phyloP scores from a whole-genome alignment of 2,329 filamentous ascomycete species.

The Talaromyces islandicus region DNA sequence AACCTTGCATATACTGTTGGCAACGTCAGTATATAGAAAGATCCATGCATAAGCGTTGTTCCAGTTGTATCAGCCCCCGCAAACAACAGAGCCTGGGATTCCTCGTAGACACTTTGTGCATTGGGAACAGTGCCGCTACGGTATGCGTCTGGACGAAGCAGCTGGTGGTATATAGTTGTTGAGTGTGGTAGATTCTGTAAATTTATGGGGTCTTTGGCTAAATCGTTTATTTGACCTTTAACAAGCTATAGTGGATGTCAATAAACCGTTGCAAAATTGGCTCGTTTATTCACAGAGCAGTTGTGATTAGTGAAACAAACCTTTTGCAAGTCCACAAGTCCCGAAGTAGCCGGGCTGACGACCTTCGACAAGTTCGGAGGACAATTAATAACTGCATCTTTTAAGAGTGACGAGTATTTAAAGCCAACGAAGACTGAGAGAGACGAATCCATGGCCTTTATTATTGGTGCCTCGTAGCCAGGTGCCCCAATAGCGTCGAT shows the following conservation, averaged over 20 bases:
- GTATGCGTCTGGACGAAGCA: slow-evolving; percentile 25
- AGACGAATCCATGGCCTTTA: slow-evolving; percentile 18
- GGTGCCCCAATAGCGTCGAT: slow-evolving; percentile 17
- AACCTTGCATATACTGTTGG: slow-evolving; percentile 15
- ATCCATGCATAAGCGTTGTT: slow-evolving; percentile 30
- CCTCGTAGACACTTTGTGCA: slow-evolving; percentile 34
- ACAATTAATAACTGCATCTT: slow-evolving; percentile 30
- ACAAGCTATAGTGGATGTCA: slow-evolving; percentile 14
- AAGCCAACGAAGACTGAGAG: slow-evolving; percentile 15
- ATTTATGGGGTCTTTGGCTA: slow-evolving; percentile 18
- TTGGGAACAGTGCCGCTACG: slow-evolving; percentile 26
- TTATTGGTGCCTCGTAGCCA: slow-evolving; percentile 16
- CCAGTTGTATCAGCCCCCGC: slow-evolving; percentile 42
- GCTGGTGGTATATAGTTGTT: slow-evolving; percentile 31
- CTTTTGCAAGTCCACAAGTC: slow-evolving; percentile 32
- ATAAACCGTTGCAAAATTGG: not conserved
- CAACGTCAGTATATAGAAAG: slow-evolving; percentile 23
- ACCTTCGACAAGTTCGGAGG: slow-evolving; percentile 32
- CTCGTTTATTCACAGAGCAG: not conserved
- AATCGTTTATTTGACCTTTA: slow-evolving; percentile 17
- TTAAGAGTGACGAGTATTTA: slow-evolving; percentile 23
- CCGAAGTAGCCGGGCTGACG: slow-evolving; percentile 29
- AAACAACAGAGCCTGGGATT: slow-evolving; percentile 42
- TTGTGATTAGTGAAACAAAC: slow-evolving; percentile 2
- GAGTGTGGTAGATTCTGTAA: slow-evolving; percentile 22